Evolutionary conservation across 2,329 filamentous ascomycete genomes (phyloP).

Genomic region (Dactylellina cionopaga): DNA sequence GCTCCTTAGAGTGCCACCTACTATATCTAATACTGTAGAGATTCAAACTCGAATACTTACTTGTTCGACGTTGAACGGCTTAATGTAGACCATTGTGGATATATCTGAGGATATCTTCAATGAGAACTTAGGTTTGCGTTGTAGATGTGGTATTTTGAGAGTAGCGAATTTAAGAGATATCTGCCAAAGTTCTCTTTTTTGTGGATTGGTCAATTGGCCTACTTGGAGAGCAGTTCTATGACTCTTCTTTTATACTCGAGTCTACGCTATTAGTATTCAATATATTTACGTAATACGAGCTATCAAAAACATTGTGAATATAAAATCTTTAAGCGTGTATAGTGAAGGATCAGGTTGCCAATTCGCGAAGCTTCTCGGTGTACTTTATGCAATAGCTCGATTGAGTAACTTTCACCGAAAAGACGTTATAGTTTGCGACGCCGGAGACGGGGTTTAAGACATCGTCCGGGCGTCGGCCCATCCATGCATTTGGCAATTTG

Average conservation of each 20-base stretch:
- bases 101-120: neutral
- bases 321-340: neutral
- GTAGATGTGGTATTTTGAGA: conserved; percentile 39
- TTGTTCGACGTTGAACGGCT: conserved; percentile 76
- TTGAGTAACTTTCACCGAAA: too few relatives aligned
- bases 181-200: neutral
- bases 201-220: neutral
- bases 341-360: conserved; percentile 25
- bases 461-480: too few relatives aligned
- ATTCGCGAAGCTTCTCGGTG: conserved; percentile 8
- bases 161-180: too few relatives aligned
- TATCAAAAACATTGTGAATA: neutral
- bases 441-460: too few relatives aligned
- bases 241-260: neutral
- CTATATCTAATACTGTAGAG: neutral
- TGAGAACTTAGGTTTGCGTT: conserved; percentile 14
- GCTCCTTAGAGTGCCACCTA: too few relatives aligned
- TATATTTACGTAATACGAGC: neutral
- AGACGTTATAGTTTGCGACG: too few relatives aligned
- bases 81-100: conserved; percentile 68
- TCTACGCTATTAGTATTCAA: neutral
- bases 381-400: too few relatives aligned
- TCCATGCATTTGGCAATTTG: neutral
- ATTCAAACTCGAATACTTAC: conserved; percentile 62
- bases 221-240: neutral